Percentiles rank a stretch among this genome's conserved stretches.
Evolutionary conservation across 2,329 filamentous ascomycete species (phyloP).

Genomic region (Dactylellina haptotyla): DNA sequence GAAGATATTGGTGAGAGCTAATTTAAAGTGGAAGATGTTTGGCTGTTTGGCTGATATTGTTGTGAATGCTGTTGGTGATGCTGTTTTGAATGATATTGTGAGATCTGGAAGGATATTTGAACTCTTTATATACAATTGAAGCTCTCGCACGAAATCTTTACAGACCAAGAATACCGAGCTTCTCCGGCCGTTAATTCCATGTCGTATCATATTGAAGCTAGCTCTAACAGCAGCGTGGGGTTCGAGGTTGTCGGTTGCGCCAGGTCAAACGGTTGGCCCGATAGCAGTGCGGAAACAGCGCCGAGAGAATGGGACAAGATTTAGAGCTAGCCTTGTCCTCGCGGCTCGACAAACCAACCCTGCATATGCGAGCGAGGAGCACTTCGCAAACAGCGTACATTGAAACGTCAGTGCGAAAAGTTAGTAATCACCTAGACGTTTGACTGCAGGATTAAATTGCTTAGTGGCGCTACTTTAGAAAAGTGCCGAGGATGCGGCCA

Average conservation of each 20-base stretch:
- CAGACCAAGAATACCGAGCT: not conserved
- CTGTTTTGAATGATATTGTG: slow-evolving; percentile 6
- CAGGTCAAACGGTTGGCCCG: slow-evolving; percentile 23
- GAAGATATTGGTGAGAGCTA: not conserved
- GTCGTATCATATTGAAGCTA: not conserved
- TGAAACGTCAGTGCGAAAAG: not conserved
- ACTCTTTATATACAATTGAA: slow-evolving; percentile 23
- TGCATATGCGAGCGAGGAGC: not conserved
- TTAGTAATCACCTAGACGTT: slow-evolving; percentile 38
- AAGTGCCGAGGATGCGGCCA: slow-evolving; percentile 26
- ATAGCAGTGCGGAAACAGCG: not conserved
- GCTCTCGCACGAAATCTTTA: not conserved
- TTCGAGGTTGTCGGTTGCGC: slow-evolving; percentile 11
- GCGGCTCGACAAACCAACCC: not conserved
- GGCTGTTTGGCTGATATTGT: not conserved
- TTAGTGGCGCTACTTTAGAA: not conserved
- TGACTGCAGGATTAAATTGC: not conserved
- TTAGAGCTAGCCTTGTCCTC: not conserved
- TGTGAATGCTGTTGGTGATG: slow-evolving; percentile 19
- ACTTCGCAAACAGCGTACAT: not conserved
- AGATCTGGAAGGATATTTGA: not conserved
- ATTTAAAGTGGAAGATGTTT: too few relatives aligned
- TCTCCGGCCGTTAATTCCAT: not conserved
- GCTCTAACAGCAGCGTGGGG: not conserved
- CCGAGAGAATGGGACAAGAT: not conserved